Conservation (phyloP, 257 asterid species). For the Solanum habrochaites region DNA sequence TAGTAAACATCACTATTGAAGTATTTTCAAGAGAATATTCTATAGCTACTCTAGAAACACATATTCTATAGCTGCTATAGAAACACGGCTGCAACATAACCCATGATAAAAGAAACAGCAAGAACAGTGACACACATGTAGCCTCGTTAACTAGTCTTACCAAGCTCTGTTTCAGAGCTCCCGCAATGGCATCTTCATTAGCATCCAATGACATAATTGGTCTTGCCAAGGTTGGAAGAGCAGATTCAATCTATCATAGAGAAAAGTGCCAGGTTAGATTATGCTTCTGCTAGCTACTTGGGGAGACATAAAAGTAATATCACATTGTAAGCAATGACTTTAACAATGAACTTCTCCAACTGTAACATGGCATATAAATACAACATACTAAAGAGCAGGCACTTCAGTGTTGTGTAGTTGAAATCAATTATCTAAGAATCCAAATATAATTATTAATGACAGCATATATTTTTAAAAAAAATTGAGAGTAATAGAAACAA, state of each 20-base stretch:
- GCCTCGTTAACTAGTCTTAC: constrained; percentile 22
- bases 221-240: constrained; percentile 81
- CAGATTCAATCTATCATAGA: constrained; percentile 79
- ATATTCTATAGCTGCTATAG: not conserved
- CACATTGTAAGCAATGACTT: not conserved
- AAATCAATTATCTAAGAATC: not conserved
- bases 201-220: constrained; percentile 96
- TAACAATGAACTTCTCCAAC: not conserved
- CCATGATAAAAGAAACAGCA: not conserved
- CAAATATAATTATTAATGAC: not conserved
- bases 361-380: not conserved
- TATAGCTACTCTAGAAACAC: not conserved
- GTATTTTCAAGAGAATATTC: not conserved
- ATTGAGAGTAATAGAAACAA: not conserved
- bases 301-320: not conserved
- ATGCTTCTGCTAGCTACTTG: not conserved
- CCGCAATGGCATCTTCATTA: constrained; percentile 88
- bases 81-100: not conserved
- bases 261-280: constrained; percentile 10
- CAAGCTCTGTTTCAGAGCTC: constrained; percentile 85
- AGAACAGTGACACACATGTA: not conserved
- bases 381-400: not conserved
- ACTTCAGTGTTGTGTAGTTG: not conserved
- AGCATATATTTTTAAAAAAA: not conserved
- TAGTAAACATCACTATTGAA: not conserved